phyloP scores from a whole-genome alignment of 768 basidiomycete species.

The Leccinellum luteum region DNA sequence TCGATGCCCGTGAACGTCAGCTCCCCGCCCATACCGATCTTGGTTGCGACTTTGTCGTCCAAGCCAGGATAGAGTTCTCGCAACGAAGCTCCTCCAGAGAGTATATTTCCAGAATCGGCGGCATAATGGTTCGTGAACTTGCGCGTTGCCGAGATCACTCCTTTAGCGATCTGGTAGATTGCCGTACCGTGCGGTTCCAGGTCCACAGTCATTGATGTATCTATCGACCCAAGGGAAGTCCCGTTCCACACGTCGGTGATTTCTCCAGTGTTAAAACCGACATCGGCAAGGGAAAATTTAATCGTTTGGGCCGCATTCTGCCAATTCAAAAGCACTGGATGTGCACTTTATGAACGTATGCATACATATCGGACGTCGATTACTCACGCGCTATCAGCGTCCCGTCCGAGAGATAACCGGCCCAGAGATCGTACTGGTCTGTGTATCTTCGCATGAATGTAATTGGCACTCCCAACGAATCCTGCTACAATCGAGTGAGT shows the following conservation, averaged over 20 bases:
- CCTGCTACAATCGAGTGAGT: constrained; percentile 8
- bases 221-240: not conserved
- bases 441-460: constrained; percentile 10
- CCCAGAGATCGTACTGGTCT: constrained; percentile 8
- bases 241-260: constrained; percentile 8
- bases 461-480: constrained; percentile 1
- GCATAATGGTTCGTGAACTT: not conserved
- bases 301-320: not conserved
- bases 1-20: constrained; percentile 9
- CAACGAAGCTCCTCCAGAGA: not conserved
- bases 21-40: constrained; percentile 1
- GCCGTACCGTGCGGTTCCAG: constrained; percentile 3
- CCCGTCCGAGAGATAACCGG: constrained; percentile 4
- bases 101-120: not conserved
- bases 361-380: not conserved
- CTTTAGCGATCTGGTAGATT: constrained; percentile 4
- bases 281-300: constrained; percentile 2
- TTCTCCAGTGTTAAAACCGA: not conserved
- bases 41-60: not conserved
- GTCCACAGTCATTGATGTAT: not conserved
- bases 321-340: constrained; percentile 10
- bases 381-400: constrained; percentile 5
- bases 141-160: not conserved
- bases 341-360: not conserved
- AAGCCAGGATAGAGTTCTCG: not conserved